Evolutionary conservation across 1,284 basidiomycete species (phyloP), one percentile per base, ranked within the genome.

Genomic region (Tilletia setariae): DNA sequence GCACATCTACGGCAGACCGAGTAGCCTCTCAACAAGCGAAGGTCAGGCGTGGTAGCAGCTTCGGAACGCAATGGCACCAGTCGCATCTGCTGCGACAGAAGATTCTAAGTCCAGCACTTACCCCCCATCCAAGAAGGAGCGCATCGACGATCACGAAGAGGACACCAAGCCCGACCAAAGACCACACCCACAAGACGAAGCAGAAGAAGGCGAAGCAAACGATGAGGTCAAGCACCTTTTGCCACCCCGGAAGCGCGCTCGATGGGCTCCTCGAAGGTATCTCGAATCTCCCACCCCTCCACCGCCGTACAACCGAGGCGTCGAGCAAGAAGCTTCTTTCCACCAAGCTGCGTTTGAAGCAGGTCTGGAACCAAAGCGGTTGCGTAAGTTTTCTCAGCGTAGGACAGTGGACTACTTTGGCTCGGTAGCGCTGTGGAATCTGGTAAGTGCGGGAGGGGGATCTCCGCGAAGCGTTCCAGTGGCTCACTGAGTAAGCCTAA

Each of bases 351-450:
- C 82, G 67, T 74, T 77, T 49, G 77, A 72, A 21, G 77, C 73
- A 66, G 82, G 74, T 35, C 82, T 74, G 72, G 76, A 91, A 90
- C 79, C 90, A 86, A 42, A 93, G 88, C 83, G 86, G 4, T 86
- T 92, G 72, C 92, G 93, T 85, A 93, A 94, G 84, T 93, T 93
- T 67, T 87, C 93, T 75, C 94, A 95, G 23, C 85, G 95, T 70
- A 85, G 93, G 82, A 98, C 95, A 16, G 93, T 98, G 15, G 95
- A 98, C 84, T 96, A 94, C 80, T 91, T 91, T 76, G 93, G 93
- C 30, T 89, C 89, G 1, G 86, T 95, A 81, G 90, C 91, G 19
- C 87, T 91, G 72, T 95, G 90, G 91, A 84, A 86, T 65, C 83
- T 93, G 84, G 92, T 94, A 78, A 72, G 90, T 28, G 13, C 25